Evolutionary conservation across 2,329 filamentous ascomycete species (phyloP).

Genomic region (Alternaria sp.): DNA sequence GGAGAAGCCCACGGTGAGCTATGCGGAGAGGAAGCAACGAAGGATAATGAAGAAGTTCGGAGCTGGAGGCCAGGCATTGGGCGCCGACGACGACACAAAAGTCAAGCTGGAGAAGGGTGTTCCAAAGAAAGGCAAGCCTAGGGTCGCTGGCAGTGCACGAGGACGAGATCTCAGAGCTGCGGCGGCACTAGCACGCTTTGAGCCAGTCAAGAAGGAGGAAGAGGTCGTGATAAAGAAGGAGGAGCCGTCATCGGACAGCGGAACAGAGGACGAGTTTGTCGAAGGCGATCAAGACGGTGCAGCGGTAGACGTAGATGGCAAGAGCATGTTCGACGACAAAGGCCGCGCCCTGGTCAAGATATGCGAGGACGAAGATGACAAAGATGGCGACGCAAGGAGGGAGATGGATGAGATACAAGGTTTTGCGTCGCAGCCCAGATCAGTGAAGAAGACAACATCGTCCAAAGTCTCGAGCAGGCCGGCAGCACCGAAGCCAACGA

Average conservation of each 20-base stretch:
- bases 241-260: conserved; percentile 36
- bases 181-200: conserved; percentile 77
- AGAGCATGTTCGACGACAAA: conserved; percentile 67
- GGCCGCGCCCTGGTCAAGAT: conserved; percentile 73
- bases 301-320: conserved; percentile 69
- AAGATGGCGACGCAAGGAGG: conserved; percentile 48
- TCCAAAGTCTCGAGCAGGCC: neutral
- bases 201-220: conserved; percentile 56
- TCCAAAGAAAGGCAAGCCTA: conserved; percentile 67
- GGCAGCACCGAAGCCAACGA: neutral
- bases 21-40: conserved; percentile 75
- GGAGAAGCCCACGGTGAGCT: conserved; percentile 61
- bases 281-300: conserved; percentile 53
- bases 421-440: conserved; percentile 35
- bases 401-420: conserved; percentile 72
- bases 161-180: conserved; percentile 78
- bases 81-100: conserved; percentile 71
- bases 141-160: conserved; percentile 75
- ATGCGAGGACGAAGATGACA: conserved; percentile 70
- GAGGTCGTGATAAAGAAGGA: conserved; percentile 49
- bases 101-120: conserved; percentile 71
- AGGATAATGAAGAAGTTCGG: conserved; percentile 80
- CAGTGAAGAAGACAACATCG: neutral
- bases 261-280: conserved; percentile 46
- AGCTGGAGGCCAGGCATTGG: conserved; percentile 69